These are phyloP conservation scores for Pyricularia sp. DNA, from an alignment of 2,329 filamentous ascomycete genomes.

Conservation along the genomic window DNA sequence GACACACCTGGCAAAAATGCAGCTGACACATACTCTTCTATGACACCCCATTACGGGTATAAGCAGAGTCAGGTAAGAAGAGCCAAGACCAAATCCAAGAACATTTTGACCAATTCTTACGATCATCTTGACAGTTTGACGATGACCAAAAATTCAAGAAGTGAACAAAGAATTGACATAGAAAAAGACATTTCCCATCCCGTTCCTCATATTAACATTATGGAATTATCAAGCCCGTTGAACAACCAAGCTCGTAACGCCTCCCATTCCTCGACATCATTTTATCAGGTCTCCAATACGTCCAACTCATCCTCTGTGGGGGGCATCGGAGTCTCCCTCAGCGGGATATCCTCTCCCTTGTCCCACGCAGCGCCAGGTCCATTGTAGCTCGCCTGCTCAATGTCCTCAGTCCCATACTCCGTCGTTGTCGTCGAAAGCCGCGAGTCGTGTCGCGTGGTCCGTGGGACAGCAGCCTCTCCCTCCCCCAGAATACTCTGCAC, in stretches of 20 bases:
- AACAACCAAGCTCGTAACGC: neutral
- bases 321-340: slow-evolving; percentile 20
- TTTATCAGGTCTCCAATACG: slow-evolving; percentile 26
- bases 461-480: slow-evolving; percentile 8
- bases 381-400: slow-evolving; percentile 35
- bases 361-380: slow-evolving; percentile 43
- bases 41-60: neutral
- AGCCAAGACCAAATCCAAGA: neutral
- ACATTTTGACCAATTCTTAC: neutral
- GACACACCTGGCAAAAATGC: neutral
- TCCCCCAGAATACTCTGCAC: slow-evolving; percentile 16
- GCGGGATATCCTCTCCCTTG: slow-evolving; percentile 33
- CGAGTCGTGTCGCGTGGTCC: neutral
- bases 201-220: neutral
- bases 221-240: neutral
- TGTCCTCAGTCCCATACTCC: slow-evolving; percentile 9
- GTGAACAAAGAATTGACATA: neutral
- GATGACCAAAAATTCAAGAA: neutral
- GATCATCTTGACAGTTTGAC: neutral
- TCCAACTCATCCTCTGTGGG: slow-evolving; percentile 32
- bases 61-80: neutral
- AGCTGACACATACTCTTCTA: too few species aligned
- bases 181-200: neutral
- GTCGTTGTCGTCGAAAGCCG: slow-evolving; percentile 6
- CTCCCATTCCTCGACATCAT: neutral